phyloP scores from a whole-genome alignment of 495 filamentous ascomycete genomes.

The Neurospora hispaniola region DNA sequence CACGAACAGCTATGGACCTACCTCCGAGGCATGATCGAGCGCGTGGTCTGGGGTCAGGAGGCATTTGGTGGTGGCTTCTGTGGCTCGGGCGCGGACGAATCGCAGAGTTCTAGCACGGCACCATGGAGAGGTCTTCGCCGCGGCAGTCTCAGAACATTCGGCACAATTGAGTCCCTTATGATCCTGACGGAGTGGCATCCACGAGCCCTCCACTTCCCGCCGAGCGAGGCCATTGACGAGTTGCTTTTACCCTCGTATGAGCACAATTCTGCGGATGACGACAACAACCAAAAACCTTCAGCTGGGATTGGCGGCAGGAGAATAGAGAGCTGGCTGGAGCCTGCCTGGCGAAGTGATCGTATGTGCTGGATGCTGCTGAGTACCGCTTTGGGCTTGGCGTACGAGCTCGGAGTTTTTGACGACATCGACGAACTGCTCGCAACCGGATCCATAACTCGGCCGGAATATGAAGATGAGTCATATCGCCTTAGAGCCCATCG shows the following conservation, averaged over 20 bases:
- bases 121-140: slow-evolving; percentile 49
- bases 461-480: slow-evolving; percentile 54
- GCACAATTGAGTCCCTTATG: slow-evolving; percentile 86
- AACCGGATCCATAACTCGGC: slow-evolving; percentile 41
- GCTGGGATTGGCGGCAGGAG: slow-evolving; percentile 52
- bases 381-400: slow-evolving; percentile 77
- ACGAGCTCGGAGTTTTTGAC: slow-evolving; percentile 93
- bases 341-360: slow-evolving; percentile 88
- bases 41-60: slow-evolving; percentile 91
- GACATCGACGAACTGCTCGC: slow-evolving; percentile 54
- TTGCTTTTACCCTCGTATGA: slow-evolving; percentile 42
- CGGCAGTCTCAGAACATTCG: slow-evolving; percentile 77
- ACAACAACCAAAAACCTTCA: slow-evolving; percentile 31
- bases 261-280: slow-evolving; percentile 38
- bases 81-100: slow-evolving; percentile 57
- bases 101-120: slow-evolving; percentile 53
- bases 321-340: slow-evolving; percentile 91
- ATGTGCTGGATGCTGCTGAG: slow-evolving; percentile 99
- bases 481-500: slow-evolving; percentile 71
- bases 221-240: slow-evolving; percentile 62
- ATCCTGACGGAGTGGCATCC: slow-evolving; percentile 97
- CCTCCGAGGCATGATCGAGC: slow-evolving; percentile 83
- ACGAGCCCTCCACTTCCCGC: slow-evolving; percentile 86
- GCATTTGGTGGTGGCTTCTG: slow-evolving; percentile 83
- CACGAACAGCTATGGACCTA: slow-evolving; percentile 96